These are phyloP conservation scores for Rauvolfia tetraphylla DNA, from an alignment of 257 asterid species.

Conservation along the genomic window DNA sequence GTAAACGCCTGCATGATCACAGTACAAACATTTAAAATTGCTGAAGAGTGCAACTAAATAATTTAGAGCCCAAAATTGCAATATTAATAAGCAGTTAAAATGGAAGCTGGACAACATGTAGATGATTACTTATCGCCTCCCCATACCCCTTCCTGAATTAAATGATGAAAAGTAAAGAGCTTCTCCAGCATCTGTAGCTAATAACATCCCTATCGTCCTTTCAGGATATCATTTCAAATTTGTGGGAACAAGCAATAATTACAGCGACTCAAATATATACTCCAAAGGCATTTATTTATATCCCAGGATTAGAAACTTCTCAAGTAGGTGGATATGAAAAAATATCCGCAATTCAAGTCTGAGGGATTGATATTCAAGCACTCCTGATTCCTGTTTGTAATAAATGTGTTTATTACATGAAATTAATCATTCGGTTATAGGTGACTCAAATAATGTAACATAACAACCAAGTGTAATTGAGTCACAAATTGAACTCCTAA, in stretches of 20 bases:
- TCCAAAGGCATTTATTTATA: not conserved
- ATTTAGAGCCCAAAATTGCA: not conserved
- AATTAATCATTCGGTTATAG: no score
- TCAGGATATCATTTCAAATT: not conserved
- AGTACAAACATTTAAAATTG: not conserved
- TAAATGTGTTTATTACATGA: no score
- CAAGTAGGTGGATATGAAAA: no score
- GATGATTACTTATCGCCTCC: not conserved
- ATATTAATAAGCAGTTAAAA: not conserved
- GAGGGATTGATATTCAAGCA: no score
- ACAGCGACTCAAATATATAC: not conserved
- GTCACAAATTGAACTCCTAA: not conserved
- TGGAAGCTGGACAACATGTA: not conserved
- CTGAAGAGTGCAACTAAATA: not conserved
- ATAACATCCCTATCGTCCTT: not conserved
- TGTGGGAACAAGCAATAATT: not conserved
- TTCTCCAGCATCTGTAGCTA: not conserved
- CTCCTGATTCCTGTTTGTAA: no score
- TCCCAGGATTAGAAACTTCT: no score
- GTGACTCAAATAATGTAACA: not conserved
- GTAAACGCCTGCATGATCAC: slow-evolving; percentile 73
- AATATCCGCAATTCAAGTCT: no score
- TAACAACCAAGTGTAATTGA: not conserved
- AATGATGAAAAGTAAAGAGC: not conserved
- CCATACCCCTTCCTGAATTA: not conserved